Evolutionary conservation across 108 stramenopile genomes (phyloP).

Genomic region (Discostella pseudostelligera): DNA sequence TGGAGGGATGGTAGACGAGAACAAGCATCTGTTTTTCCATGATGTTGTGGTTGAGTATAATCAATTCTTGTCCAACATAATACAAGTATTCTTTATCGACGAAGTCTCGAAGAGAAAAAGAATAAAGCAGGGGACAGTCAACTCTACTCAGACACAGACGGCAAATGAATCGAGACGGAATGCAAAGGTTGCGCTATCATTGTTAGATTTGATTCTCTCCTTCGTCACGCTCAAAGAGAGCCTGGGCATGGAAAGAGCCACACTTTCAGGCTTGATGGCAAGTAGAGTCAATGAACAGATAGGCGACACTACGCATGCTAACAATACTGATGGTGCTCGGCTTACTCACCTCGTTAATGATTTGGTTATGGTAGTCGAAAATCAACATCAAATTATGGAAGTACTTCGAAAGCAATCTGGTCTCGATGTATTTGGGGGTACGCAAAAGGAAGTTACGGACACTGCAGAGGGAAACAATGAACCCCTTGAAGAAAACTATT

Average conservation of each 20-base stretch:
- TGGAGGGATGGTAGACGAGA: conserved; percentile 5
- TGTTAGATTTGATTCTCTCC: conserved; percentile 47
- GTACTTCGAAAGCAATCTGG: conserved; percentile 43
- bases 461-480: neutral
- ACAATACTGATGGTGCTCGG: conserved; percentile 13
- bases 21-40: conserved; percentile 14
- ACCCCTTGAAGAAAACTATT: conserved; percentile 25
- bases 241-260: conserved; percentile 67
- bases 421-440: neutral
- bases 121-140: neutral
- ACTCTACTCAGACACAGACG: neutral
- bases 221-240: conserved; percentile 73
- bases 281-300: conserved; percentile 2
- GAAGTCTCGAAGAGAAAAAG: conserved; percentile 9
- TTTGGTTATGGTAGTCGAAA: conserved; percentile 69
- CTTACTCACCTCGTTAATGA: conserved; percentile 52
- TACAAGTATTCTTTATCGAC: conserved; percentile 19
- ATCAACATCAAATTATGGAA: conserved; percentile 54
- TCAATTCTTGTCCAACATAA: conserved; percentile 9
- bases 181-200: conserved; percentile 22
- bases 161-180: conserved; percentile 10
- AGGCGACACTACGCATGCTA: conserved; percentile 3
- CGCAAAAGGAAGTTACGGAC: neutral
- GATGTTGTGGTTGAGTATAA: conserved; percentile 15
- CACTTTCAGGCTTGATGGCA: conserved; percentile 51